phyloP scores from a whole-genome alignment of 1,139 yeast species.

The Scheffersomyces lignicola region DNA sequence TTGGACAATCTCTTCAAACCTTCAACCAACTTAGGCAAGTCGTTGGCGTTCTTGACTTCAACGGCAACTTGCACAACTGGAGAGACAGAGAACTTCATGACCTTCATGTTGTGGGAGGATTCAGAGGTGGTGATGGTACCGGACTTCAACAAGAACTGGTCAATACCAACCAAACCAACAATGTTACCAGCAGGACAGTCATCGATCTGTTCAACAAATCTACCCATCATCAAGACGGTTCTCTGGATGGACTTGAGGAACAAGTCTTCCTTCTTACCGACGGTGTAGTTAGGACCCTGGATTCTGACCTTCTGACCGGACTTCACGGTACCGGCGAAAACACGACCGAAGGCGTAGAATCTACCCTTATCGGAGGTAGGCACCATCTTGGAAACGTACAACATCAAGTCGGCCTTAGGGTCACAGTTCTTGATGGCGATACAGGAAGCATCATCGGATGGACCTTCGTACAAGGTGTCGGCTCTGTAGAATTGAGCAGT shows the following conservation, averaged over 20 bases:
- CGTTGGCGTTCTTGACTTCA: slow-evolving; percentile 99
- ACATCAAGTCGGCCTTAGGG: slow-evolving; percentile 97
- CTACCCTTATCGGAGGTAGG: slow-evolving; percentile 99
- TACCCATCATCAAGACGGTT: slow-evolving; percentile 99
- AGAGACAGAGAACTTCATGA: slow-evolving; percentile 99
- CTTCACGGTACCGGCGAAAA: slow-evolving; percentile 98
- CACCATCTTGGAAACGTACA: slow-evolving; percentile 99
- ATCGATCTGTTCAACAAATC: slow-evolving; percentile 96
- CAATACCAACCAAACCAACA: slow-evolving; percentile 99
- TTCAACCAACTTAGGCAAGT: slow-evolving; percentile 98
- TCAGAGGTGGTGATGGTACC: slow-evolving; percentile 99
- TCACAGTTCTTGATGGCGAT: slow-evolving; percentile 97
- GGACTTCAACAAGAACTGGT: slow-evolving; percentile 98
- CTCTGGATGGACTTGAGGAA: slow-evolving; percentile 98
- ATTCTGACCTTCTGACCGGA: slow-evolving; percentile 99
- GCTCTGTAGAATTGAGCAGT: slow-evolving; percentile 99
- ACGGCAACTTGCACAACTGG: slow-evolving; percentile 99
- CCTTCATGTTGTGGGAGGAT: slow-evolving; percentile 98
- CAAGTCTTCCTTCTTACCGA: slow-evolving; percentile 97
- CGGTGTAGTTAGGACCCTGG: slow-evolving; percentile 99
- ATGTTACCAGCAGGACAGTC: slow-evolving; percentile 99
- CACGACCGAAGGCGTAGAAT: slow-evolving; percentile 99
- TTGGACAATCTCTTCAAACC: slow-evolving; percentile 99
- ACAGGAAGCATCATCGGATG: slow-evolving; percentile 90
- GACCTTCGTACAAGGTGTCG: slow-evolving; percentile 99